These are phyloP conservation scores for Aspergillus flavus DNA, from an alignment of 2,329 filamentous ascomycete genomes.

Conservation along the genomic window DNA sequence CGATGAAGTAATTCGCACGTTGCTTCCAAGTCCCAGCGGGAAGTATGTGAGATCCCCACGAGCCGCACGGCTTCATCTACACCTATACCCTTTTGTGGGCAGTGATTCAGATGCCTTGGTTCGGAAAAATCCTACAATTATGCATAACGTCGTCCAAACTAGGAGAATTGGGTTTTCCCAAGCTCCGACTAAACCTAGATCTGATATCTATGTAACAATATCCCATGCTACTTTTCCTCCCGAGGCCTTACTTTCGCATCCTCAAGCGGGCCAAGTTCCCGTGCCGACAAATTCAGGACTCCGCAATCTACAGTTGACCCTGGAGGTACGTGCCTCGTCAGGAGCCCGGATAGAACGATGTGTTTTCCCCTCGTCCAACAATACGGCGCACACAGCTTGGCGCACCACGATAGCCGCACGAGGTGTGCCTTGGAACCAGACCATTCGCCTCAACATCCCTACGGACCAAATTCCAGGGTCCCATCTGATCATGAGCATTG, in stretches of 20 bases:
- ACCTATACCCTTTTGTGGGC: constrained; percentile 75
- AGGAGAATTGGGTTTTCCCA: constrained; percentile 92
- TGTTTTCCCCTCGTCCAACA: constrained; percentile 84
- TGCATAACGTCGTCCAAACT: constrained; percentile 79
- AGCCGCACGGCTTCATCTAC: constrained; percentile 77
- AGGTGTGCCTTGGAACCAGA: constrained; percentile 85
- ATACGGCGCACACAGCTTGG: constrained; percentile 78
- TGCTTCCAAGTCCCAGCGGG: constrained; percentile 74
- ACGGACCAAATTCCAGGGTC: constrained; percentile 78
- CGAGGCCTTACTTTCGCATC: constrained; percentile 64
- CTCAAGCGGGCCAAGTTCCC: constrained; percentile 78
- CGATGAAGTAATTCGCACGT: constrained; percentile 70
- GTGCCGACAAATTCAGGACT: constrained; percentile 67
- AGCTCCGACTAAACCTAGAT: constrained; percentile 82
- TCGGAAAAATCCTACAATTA: constrained; percentile 81
- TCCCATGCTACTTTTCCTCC: constrained; percentile 76
- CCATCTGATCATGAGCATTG: constrained; percentile 87
- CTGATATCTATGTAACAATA: constrained; percentile 92
- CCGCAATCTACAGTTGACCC: constrained; percentile 78
- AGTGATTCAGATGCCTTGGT: constrained; percentile 79
- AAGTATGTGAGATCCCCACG: constrained; percentile 72
- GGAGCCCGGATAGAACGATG: constrained; percentile 86
- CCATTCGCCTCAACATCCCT: constrained; percentile 76
- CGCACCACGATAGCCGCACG: constrained; percentile 79
- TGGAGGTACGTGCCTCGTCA: constrained; percentile 79